Base-by-base conservation (phyloP, 805 yeast species). In the Kockiozyma suomiensis region DNA sequence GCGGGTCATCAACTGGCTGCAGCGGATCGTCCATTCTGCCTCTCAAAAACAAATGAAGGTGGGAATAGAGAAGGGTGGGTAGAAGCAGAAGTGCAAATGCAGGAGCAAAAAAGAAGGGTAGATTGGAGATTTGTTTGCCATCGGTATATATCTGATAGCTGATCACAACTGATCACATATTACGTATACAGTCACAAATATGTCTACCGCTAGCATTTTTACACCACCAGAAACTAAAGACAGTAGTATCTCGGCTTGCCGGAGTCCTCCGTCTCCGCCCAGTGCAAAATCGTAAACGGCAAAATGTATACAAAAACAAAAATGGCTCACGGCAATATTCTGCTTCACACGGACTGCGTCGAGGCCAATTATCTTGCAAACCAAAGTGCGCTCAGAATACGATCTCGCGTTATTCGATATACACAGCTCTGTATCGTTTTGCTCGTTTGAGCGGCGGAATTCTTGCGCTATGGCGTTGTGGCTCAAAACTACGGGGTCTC, bases 1-100 rank as follows among this genome's bases (percentile, higher is more conserved):
- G 56, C 15, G 70, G 70, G 48, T 67, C 70, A 37, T 50, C 47
- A 23, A 59, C 60, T 7, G 61, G 62, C 28, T 50, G 59, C 42
- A 48, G 38, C 8, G 65, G 57, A 15, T 50, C 57, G 35, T 60
- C 64, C 64, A 52, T 52, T 15, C 3, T 40, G 12, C 37, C 17
- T 15, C 25, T 13, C 43, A 30, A 25, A 28, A 26, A 25, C 8
- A 35, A 26, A 4, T 15, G 25, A 25, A 35, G 17, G 26, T 25
- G 38, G 23, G 17, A 5, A 2, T 10, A 17, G 25, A 15, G 26
- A 28, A 28, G 28, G 25, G 38, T 8, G 46, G 21, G 45, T 12
- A 10, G 32, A 17, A 3, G 33, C 8, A 49, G 25, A 32, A n/a
- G 42, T 33, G 26, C 35, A 30, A 26, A 23, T 6, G 47, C 3